Evolutionary conservation across 495 filamentous ascomycete genomes (phyloP), one percentile per base, ranked within the genome.

Genomic region (Beverwykella pulmonaria): DNA sequence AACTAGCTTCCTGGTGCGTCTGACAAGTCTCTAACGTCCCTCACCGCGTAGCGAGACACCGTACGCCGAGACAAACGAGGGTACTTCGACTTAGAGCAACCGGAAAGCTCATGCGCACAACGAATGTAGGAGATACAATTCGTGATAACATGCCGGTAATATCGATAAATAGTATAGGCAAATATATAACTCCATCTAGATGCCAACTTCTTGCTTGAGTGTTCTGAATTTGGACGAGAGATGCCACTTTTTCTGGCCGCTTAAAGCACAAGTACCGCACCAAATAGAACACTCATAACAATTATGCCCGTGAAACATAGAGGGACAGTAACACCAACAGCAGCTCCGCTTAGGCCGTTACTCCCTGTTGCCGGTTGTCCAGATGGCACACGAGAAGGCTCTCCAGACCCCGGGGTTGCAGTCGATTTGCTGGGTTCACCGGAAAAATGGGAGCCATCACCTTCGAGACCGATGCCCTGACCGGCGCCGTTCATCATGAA

Each of bases 401-500:
- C 68, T 49, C 84, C 87, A 49, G 86, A 86, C 59, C 87, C 87
- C 6, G 85, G 75, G 10, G 80, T 76, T 53, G 86, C 87, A 60
- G 84, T 87, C 48, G 82, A 80, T 17, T 81, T 84, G 71, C 87
- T 88, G 15, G 71, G 34, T 64, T 81, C 80, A 41, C 84, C 88
- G 2, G 85, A 82, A 62, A 86, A 83, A 79, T 92, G 88, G 61
- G 86, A 89, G 41, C 91, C 90, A 27, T 78, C 64, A 15, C 90
- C 91, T 2, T 75, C 76, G 49, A 93, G 86, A 62, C 91, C 91
- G 0, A 81, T 79, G 2, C 86, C 89, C 26, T 76, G 77, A 58
- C 91, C 90, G 60, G 90, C 90, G 72, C 90, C 90, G 4, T 83
- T 70, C 44, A 76, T 84, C 83, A 93, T 86, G 76, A 82, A 88